These are phyloP conservation scores for Ilyonectria destructans DNA, from an alignment of 2,329 filamentous ascomycete genomes.

Conservation along the genomic window DNA sequence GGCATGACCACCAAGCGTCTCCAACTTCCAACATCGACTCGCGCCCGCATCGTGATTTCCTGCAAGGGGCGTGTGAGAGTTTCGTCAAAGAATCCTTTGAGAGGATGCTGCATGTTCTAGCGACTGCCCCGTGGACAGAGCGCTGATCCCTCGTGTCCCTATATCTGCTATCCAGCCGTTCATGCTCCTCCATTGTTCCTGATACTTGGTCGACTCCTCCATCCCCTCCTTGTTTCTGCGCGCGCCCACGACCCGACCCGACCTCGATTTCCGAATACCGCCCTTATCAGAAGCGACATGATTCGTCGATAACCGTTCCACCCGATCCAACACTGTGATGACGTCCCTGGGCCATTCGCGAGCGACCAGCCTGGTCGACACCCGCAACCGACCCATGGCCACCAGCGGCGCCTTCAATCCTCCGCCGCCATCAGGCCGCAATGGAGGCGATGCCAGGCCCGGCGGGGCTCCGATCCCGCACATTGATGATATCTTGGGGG, in stretches of 20 bases:
- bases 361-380: conserved; percentile 47
- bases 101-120: conserved; percentile 38
- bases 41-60: conserved; percentile 32
- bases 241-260: conserved; percentile 14
- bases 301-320: conserved; percentile 26
- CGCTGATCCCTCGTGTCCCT: conserved; percentile 39
- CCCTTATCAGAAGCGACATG: conserved; percentile 32
- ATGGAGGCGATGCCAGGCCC: conserved; percentile 48
- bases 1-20: conserved; percentile 32
- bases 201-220: conserved; percentile 12
- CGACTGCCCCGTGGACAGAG: conserved; percentile 29
- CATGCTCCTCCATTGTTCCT: conserved; percentile 27
- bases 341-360: conserved; percentile 48
- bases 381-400: conserved; percentile 52
- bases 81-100: conserved; percentile 32
- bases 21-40: conserved; percentile 35
- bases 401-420: conserved; percentile 51
- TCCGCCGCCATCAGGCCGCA: conserved; percentile 48
- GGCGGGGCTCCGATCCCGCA: conserved; percentile 62
- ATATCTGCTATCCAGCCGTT: conserved; percentile 25
- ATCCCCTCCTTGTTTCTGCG: conserved; percentile 14
- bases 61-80: conserved; percentile 29
- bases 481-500: conserved; percentile 68
- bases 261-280: conserved; percentile 12
- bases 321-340: conserved; percentile 39